A percentile compares a stretch with the other conserved stretches of the same genome.
These are phyloP conservation scores for Aspergillus sp. DNA, from an alignment of 2,329 filamentous ascomycete species.

Conservation along the genomic window DNA sequence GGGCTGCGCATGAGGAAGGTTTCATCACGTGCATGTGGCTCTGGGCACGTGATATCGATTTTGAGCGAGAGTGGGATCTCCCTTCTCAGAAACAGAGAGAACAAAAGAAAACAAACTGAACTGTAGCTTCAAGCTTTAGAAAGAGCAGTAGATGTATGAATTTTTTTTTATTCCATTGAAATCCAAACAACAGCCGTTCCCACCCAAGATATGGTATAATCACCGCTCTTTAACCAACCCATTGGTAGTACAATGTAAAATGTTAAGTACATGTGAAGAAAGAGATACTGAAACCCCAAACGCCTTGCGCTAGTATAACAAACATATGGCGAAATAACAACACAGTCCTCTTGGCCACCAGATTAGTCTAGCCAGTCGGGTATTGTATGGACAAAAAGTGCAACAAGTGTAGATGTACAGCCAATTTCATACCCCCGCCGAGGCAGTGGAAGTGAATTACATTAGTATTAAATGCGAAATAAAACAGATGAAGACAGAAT, in stretches of 20 bases:
- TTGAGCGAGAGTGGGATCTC: neutral
- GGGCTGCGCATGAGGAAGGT: neutral
- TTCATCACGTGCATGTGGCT: conserved; percentile 1
- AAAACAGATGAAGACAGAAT: conserved; percentile 2
- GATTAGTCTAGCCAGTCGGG: neutral
- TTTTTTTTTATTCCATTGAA: neutral
- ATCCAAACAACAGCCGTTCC: neutral
- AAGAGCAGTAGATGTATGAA: neutral
- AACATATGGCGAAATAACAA: neutral
- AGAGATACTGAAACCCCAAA: neutral
- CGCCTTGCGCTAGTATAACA: conserved; percentile 9
- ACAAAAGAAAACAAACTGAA: neutral
- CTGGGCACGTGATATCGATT: conserved; percentile 1
- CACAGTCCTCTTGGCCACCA: neutral
- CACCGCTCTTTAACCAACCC: neutral
- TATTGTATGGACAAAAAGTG: conserved; percentile 1
- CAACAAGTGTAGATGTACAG: conserved; percentile 11
- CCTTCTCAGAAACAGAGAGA: neutral
- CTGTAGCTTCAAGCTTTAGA: neutral
- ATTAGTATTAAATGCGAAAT: conserved; percentile 1
- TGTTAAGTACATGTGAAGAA: neutral
- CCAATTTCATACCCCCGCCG: neutral
- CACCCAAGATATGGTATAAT: neutral
- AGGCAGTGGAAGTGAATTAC: neutral
- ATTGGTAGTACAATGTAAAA: neutral